These are phyloP conservation scores for Fagus crenata DNA, from an alignment of 306 rosid genomes.

Conservation along the genomic window DNA sequence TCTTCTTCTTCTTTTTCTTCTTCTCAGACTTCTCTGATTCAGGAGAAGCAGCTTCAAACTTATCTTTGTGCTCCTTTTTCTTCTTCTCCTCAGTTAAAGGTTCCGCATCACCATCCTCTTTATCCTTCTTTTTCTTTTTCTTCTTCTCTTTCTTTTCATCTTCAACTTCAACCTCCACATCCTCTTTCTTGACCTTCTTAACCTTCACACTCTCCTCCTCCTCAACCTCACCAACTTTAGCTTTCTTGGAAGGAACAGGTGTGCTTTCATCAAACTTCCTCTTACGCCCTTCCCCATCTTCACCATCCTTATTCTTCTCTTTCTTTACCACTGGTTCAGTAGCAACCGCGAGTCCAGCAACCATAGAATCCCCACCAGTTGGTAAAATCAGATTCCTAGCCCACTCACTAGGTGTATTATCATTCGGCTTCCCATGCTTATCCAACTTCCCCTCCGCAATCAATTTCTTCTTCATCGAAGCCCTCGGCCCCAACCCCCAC, in stretches of 20 bases:
- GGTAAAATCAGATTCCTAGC: constrained; percentile 61
- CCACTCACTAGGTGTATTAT: constrained; percentile 71
- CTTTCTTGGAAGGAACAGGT: constrained; percentile 52
- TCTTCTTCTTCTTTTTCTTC: constrained; percentile 65
- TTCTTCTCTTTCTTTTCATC: constrained; percentile 50
- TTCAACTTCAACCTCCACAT: constrained; percentile 40
- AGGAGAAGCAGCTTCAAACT: constrained; percentile 44
- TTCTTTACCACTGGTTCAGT: constrained; percentile 38
- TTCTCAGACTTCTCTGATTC: constrained; percentile 60
- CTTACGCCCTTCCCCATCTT: constrained; percentile 43
- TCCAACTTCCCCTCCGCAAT: constrained; percentile 65
- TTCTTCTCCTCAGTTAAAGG: constrained; percentile 37
- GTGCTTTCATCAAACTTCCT: constrained; percentile 45
- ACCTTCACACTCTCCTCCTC: constrained; percentile 21
- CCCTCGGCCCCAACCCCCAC: constrained; percentile 86
- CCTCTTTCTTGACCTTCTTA: constrained; percentile 28
- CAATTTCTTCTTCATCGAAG: constrained; percentile 74
- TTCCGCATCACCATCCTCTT: constrained; percentile 34
- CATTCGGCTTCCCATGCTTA: constrained; percentile 78
- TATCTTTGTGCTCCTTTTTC: constrained; percentile 40
- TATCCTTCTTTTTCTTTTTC: constrained; percentile 59
- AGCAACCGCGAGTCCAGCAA: constrained; percentile 61
- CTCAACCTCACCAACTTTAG: constrained; percentile 37
- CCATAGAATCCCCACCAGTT: constrained; percentile 53
- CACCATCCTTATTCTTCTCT: constrained; percentile 33